Evolutionary conservation across 495 filamentous ascomycete genomes (phyloP).

Genomic region (Podospora fimiseda): DNA sequence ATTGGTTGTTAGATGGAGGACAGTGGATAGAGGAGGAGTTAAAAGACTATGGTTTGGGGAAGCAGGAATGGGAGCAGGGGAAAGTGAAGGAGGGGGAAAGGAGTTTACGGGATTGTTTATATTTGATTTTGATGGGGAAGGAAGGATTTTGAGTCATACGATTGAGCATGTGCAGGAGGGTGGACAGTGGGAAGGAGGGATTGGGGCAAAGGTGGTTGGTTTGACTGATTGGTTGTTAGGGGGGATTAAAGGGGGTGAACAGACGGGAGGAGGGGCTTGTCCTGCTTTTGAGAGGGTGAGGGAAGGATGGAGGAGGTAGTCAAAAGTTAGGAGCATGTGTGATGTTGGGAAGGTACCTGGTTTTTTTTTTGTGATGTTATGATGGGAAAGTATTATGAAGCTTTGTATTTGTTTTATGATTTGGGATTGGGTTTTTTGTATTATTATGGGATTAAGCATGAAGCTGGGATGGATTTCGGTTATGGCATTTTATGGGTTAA

Average conservation of each 20-base stretch:
- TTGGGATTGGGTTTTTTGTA: not conserved
- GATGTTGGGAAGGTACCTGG: not conserved
- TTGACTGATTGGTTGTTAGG: slow-evolving; percentile 87
- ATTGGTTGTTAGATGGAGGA: slow-evolving; percentile 80
- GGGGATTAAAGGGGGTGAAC: slow-evolving; percentile 39
- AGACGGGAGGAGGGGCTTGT: slow-evolving; percentile 22
- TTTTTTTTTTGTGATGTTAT: not conserved
- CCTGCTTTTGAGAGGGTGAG: slow-evolving; percentile 25
- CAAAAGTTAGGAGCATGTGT: not conserved
- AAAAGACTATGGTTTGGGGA: not conserved
- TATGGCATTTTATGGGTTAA: not conserved
- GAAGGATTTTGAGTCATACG: slow-evolving; percentile 74
- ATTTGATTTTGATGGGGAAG: slow-evolving; percentile 91
- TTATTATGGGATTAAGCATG: not conserved
- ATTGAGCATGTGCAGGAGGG: slow-evolving; percentile 88
- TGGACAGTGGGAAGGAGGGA: slow-evolving; percentile 56
- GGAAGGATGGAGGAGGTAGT: slow-evolving; percentile 11
- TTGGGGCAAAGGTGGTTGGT: slow-evolving; percentile 66
- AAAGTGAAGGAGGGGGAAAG: slow-evolving; percentile 13
- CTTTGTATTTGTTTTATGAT: not conserved
- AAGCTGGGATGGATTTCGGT: not conserved
- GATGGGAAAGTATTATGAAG: not conserved
- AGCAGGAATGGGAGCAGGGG: not conserved
- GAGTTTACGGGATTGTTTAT: slow-evolving; percentile 83
- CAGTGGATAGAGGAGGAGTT: slow-evolving; percentile 27